phyloP scores from a whole-genome alignment of 2,329 filamentous ascomycete genomes.

The Trichoderma sp. region DNA sequence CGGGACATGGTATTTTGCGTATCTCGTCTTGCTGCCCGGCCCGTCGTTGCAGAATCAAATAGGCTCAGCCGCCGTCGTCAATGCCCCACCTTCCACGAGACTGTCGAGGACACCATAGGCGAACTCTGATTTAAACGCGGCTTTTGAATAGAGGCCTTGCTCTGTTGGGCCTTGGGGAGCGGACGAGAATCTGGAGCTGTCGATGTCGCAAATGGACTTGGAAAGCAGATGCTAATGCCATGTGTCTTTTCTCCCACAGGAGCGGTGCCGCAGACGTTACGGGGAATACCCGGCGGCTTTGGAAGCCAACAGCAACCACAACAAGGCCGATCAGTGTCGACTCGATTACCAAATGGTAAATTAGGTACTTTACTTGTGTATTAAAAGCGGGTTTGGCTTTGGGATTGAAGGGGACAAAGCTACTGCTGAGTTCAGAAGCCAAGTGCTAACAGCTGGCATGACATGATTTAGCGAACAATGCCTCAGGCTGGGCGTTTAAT shows the following conservation, averaged over 20 bases:
- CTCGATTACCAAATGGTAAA: slow-evolving; percentile 65
- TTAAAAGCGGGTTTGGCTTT: neutral
- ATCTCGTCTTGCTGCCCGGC: neutral
- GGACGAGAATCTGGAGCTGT: neutral
- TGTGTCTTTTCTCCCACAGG: slow-evolving; percentile 42
- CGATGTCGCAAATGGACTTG: neutral
- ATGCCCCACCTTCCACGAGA: slow-evolving; percentile 20
- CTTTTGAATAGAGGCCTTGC: neutral
- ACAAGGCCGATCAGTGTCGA: slow-evolving; percentile 56
- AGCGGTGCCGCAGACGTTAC: slow-evolving; percentile 62
- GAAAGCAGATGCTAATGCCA: slow-evolving; percentile 7
- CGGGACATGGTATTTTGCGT: neutral
- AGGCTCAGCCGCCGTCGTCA: neutral
- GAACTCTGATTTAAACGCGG: neutral
- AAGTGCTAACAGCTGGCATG: slow-evolving; percentile 25
- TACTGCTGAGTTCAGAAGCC: slow-evolving; percentile 4
- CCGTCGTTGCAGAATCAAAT: neutral
- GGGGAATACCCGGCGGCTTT: slow-evolving; percentile 63
- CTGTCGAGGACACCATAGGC: neutral
- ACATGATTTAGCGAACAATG: slow-evolving; percentile 51
- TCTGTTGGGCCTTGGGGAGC: neutral
- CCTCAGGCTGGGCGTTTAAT: slow-evolving; percentile 63
- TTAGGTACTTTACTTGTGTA: slow-evolving; percentile 49
- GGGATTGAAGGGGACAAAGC: neutral
- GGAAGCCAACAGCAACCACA: slow-evolving; percentile 61